Conservation (phyloP, 768 basidiomycete species). For the Trametes maxima region DNA sequence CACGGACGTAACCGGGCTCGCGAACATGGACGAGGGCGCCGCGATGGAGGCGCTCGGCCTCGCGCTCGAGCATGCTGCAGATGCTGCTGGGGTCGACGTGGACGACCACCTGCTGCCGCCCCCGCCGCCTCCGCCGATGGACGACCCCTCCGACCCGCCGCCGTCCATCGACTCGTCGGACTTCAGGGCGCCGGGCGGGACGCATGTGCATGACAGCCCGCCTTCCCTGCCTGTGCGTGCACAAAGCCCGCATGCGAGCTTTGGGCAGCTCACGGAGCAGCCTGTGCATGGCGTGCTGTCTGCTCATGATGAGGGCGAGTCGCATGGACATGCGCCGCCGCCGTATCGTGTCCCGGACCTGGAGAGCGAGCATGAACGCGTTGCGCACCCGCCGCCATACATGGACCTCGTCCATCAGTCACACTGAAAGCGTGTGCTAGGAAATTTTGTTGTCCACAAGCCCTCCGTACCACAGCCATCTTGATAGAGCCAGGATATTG, state of each 20-base stretch:
- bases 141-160: constrained; percentile 87
- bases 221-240: constrained; percentile 25
- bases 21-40: constrained; percentile 51
- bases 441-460: background rate
- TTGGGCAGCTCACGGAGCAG: constrained; percentile 16
- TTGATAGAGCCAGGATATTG: constrained; percentile 1
- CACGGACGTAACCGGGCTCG: constrained; percentile 67
- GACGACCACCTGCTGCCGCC: constrained; percentile 50
- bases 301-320: constrained; percentile 14
- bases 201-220: constrained; percentile 20
- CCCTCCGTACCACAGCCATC: background rate
- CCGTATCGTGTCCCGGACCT: constrained; percentile 67
- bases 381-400: constrained; percentile 40
- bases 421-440: background rate
- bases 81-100: constrained; percentile 5
- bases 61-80: constrained; percentile 47
- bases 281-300: constrained; percentile 9
- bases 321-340: constrained; percentile 70
- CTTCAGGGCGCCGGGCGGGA: constrained; percentile 39
- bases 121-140: constrained; percentile 80
- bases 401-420: constrained; percentile 34
- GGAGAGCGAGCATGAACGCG: constrained; percentile 34
- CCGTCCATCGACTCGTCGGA: constrained; percentile 87
- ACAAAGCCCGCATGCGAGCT: constrained; percentile 23
- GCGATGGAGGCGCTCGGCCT: constrained; percentile 61